Conservation (phyloP, 495 filamentous ascomycete species). For the Lophiostoma macrostomum region DNA sequence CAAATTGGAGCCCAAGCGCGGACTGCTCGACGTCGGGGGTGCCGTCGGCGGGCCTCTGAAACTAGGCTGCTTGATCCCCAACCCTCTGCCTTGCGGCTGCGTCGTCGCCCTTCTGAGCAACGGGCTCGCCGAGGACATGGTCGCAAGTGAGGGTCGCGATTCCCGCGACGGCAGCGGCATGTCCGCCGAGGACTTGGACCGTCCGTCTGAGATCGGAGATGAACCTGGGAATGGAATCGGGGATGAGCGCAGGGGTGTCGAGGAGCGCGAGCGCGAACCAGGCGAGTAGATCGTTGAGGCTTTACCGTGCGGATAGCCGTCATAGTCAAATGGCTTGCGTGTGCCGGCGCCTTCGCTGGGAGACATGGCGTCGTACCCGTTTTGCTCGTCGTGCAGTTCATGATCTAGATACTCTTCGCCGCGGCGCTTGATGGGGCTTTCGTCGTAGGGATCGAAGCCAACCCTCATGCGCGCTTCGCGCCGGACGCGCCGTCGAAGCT, state of each 20-base stretch:
- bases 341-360: too few species aligned
- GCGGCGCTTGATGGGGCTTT: conserved; percentile 62
- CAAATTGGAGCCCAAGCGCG: conserved; percentile 11
- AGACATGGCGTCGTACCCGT: conserved; percentile 12
- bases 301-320: conserved; percentile 26
- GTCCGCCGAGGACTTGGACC: conserved; percentile 12
- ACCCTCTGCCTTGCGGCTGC: conserved; percentile 6
- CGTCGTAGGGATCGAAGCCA: conserved; percentile 87
- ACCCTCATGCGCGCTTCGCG: conserved; percentile 70
- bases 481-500: conserved; percentile 67
- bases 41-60: conserved; percentile 27
- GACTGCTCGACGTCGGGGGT: conserved; percentile 27
- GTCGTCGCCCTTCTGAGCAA: conserved; percentile 28
- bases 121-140: conserved; percentile 24
- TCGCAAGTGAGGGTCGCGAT: neutral
- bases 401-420: conserved; percentile 61
- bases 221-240: conserved; percentile 10
- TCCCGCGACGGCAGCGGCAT: conserved; percentile 23
- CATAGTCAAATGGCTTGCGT: conserved; percentile 19
- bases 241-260: conserved; percentile 10
- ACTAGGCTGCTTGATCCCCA: conserved; percentile 13
- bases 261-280: conserved; percentile 19
- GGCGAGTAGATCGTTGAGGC: conserved; percentile 17
- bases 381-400: conserved; percentile 16
- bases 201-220: neutral